phyloP scores from a whole-genome alignment of 306 rosid species.

The Argentina anserina region DNA sequence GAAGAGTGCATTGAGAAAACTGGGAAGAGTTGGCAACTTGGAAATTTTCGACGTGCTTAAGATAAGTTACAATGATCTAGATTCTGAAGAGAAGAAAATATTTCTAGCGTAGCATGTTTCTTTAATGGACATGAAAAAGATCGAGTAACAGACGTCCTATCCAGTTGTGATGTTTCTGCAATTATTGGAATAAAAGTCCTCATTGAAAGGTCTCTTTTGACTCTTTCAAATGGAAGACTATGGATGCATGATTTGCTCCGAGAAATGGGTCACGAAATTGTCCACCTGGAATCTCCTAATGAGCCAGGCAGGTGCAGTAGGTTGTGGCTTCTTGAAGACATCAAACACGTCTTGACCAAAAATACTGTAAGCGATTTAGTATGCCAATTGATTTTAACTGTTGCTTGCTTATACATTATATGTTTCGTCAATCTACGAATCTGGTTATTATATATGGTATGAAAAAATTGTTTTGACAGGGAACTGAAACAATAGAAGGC shows the following conservation, averaged over 20 bases:
- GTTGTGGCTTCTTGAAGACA: slow-evolving; percentile 20
- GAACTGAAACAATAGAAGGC: not conserved
- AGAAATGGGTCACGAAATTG: slow-evolving; percentile 20
- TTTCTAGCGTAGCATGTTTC: slow-evolving; percentile 19
- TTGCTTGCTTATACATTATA: not conserved
- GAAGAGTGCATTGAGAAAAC: not conserved
- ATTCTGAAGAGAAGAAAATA: not conserved
- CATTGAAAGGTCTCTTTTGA: slow-evolving; percentile 8
- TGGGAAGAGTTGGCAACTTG: not conserved
- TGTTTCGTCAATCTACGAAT: not conserved
- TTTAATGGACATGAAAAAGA: slow-evolving; percentile 10
- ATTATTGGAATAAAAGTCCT: slow-evolving; percentile 11
- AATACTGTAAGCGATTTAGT: slow-evolving; percentile 4
- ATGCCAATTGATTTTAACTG: not conserved
- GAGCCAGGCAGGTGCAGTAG: slow-evolving; percentile 8
- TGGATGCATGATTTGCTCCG: slow-evolving; percentile 24
- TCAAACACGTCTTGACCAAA: not conserved
- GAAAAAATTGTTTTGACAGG: not conserved
- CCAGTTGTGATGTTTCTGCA: slow-evolving; percentile 13
- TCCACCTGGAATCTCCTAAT: not conserved
- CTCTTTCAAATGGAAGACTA: not conserved
- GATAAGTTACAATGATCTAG: not conserved
- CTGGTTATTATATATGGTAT: not conserved
- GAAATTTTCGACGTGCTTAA: not conserved
- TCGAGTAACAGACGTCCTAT: slow-evolving; percentile 2